These are phyloP conservation scores for Pascua sp. DNA, from an alignment of 1,284 basidiomycete genomes.

Conservation along the genomic window DNA sequence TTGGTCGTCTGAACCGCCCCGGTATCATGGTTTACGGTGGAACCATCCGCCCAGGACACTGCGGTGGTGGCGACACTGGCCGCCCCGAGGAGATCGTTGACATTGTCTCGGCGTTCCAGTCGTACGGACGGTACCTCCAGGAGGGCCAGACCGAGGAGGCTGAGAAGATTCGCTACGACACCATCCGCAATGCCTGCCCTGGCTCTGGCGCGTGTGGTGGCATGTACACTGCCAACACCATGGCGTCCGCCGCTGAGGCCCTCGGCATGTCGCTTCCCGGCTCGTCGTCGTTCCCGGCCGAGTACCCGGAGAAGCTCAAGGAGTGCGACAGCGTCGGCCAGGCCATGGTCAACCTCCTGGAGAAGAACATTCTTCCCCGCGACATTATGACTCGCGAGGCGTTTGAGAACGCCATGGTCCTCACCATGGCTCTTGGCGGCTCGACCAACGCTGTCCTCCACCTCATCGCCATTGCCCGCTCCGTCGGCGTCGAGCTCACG, in stretches of 20 bases:
- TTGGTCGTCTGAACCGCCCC: constrained; percentile 89
- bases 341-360: constrained; percentile 78
- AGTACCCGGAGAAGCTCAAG: constrained; percentile 68
- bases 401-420: constrained; percentile 94
- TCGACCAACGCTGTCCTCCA: constrained; percentile 93
- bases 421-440: constrained; percentile 91
- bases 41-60: constrained; percentile 84
- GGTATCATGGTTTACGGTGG: constrained; percentile 97
- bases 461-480: constrained; percentile 86
- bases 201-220: constrained; percentile 95
- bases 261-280: constrained; percentile 94
- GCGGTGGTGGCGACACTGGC: constrained; percentile 55
- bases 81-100: constrained; percentile 63
- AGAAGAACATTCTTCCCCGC: constrained; percentile 85
- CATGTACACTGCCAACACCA: constrained; percentile 90
- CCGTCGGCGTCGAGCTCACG: constrained; percentile 77
- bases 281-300: constrained; percentile 92
- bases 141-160: constrained; percentile 80
- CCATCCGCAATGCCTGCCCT: constrained; percentile 86
- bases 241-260: constrained; percentile 88
- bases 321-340: constrained; percentile 79
- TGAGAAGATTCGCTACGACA: constrained; percentile 74
- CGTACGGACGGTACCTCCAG: constrained; percentile 87
- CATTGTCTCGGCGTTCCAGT: constrained; percentile 91
- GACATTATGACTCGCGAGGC: constrained; percentile 95